These are phyloP conservation scores for Amaranthus cruentus DNA, from an alignment of 148 eudicot genomes.

Conservation along the genomic window DNA sequence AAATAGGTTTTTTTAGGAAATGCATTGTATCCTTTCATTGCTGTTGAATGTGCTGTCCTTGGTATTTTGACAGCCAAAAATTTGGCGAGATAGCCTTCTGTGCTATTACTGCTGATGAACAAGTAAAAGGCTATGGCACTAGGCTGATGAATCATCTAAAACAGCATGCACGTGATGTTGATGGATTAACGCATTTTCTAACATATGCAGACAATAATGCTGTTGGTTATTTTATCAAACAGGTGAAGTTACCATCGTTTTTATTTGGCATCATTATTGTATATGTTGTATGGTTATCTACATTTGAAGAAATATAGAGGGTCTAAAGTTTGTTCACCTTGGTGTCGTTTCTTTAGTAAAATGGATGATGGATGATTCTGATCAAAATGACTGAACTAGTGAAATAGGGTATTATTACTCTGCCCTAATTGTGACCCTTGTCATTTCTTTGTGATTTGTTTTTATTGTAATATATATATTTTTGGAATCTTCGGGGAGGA, in stretches of 20 bases:
- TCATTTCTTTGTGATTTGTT: background rate
- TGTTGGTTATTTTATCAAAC: slow-evolving; percentile 95
- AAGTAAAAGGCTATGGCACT: slow-evolving; percentile 99
- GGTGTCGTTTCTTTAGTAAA: background rate
- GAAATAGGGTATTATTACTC: background rate
- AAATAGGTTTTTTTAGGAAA: background rate
- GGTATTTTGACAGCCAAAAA: slow-evolving; percentile 58
- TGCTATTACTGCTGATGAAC: slow-evolving; percentile 94
- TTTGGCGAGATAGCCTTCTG: slow-evolving; percentile 99
- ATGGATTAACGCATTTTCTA: slow-evolving; percentile 92
- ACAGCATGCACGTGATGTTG: slow-evolving; percentile 93
- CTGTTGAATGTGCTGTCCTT: slow-evolving; percentile 2
- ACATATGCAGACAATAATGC: slow-evolving; percentile 99
- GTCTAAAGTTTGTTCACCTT: background rate
- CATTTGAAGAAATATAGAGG: background rate
- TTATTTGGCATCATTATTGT: slow-evolving; percentile 3
- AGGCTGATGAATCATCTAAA: slow-evolving; percentile 97
- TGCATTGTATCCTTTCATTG: background rate
- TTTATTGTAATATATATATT: background rate
- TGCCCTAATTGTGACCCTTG: background rate
- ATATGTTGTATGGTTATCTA: background rate
- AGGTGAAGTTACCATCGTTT: slow-evolving; percentile 37
- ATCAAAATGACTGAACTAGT: background rate
- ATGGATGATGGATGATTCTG: background rate
- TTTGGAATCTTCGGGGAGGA: background rate